Evolutionary conservation across 2,329 filamentous ascomycete genomes (phyloP), one percentile per base, ranked within the genome.

Genomic region (Pseudogymnoascus sp.): DNA sequence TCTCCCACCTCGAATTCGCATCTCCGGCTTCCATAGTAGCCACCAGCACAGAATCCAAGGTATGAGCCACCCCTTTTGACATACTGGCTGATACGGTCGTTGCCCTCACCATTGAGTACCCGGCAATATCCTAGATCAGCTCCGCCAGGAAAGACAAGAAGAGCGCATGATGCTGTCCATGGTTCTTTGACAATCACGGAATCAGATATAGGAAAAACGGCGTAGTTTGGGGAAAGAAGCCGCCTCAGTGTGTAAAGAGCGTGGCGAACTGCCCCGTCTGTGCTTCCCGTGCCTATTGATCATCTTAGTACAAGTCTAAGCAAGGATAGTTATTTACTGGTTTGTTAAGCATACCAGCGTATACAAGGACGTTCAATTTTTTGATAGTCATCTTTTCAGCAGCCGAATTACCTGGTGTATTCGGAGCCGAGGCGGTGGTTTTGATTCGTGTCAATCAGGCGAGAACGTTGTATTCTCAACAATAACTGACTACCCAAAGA

Each of bases 1-100:
- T 94, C 86, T 2, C 92, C 91, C 10, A 94, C 87, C 76, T 97
- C 93, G 66, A 97, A 99, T 73, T 99, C 94, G 72, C 93, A 97
- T 65, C 81, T 82, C 39, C 81, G 79, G 67, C 82, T 86, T 21
- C 89, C 94, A 70, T 96, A 99, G 76, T 99, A 99, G 9, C 89
- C 94, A 4, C 94, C 94, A 2, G 94, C 94, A 72, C 94, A 99
- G 69, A 99, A 87, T 0, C 94, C 94, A 1, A 99, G 81, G 71
- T 94, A 99, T 0, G 84, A 80, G 13, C 94, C 94, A 29, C 94
- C 94, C 31, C 84, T 82, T 63, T 91, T 89, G 59, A 99, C 91
- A 71, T 89, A 99, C 67, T 93, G 88, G 62, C 82, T 79, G 73
- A 99, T 97, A 66, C 84, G 83, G 36, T 88, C 83, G 74, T 97